Conservation (phyloP, 495 filamentous ascomycete species). For the Penicillium canescens region DNA sequence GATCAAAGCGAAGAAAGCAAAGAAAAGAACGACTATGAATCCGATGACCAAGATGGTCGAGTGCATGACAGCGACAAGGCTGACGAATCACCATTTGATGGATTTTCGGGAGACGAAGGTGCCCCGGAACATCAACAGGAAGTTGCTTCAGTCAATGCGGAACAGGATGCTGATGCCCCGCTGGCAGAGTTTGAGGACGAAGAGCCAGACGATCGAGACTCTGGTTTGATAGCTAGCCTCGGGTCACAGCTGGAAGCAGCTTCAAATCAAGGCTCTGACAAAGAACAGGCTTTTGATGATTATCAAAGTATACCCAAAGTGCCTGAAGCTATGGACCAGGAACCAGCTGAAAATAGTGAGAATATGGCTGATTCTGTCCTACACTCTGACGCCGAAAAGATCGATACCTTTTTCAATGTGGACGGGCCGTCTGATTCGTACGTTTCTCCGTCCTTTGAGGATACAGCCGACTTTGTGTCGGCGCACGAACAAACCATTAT, state of each 20-base stretch:
- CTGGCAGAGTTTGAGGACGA: background rate
- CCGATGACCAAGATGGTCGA: slow-evolving; percentile 7
- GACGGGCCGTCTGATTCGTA: background rate
- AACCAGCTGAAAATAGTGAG: background rate
- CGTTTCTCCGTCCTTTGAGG: background rate
- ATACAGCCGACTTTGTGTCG: background rate
- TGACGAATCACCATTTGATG: slow-evolving; percentile 18
- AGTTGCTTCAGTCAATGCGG: background rate
- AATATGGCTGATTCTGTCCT: background rate
- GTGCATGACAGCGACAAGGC: slow-evolving; percentile 20
- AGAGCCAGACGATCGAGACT: background rate
- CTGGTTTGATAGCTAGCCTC: too few relatives aligned
- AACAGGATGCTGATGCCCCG: slow-evolving; percentile 4
- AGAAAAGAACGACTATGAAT: slow-evolving; percentile 5
- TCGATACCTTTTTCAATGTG: background rate
- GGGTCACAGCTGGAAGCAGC: background rate
- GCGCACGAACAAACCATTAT: background rate
- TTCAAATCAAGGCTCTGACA: background rate
- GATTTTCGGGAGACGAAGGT: slow-evolving; percentile 7
- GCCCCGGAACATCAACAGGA: background rate
- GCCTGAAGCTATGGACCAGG: background rate
- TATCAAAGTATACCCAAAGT: background rate
- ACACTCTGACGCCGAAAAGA: background rate
- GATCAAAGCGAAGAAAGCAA: slow-evolving; percentile 7
- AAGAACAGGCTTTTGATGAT: background rate